Evolutionary conservation across 2,329 filamentous ascomycete species (phyloP), one percentile per base, ranked within the genome.

Genomic region (Xylariaceae sp.): DNA sequence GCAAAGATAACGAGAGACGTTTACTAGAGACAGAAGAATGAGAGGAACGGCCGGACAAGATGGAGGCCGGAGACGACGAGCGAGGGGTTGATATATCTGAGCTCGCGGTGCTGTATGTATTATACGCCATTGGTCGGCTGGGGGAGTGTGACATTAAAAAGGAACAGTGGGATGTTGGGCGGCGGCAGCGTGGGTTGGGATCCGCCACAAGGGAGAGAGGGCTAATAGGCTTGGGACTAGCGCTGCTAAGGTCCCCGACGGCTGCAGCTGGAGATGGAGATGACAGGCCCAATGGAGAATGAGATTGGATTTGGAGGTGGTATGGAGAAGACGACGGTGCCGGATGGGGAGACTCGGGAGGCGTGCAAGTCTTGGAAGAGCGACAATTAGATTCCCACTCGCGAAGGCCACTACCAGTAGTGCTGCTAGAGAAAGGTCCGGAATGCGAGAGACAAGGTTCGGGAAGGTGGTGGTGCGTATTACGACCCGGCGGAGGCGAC

Each of bases 41-140:
- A 42, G 71, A 72, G 32, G 71, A 72, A 46, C 67, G 72, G 48
- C 59, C 66, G 38, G 72, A 72, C 52, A 61, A 61, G 51, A 69
- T 62, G 47, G 71, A 72, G 43, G 69, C 71, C 36, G 74, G 72
- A 45, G 74, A 78, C 39, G 67, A 64, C 37, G 75, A 78, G 53
- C 71, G 70, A 61, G 76, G 74, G 42, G 74, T 77, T 58, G 71
- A 71, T 58, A 74, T 68, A 64, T 78, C 72, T 59, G 68, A 67
- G 55, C 64, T 69, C 54, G 66, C 64, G 54, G 67, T 67, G 52
- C 66, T 75, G 61, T 67, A 65, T 47, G 68, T 62, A 49, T 66
- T 63, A 63, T 67, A 68, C 60, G 68, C 67, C 68, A 71, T 71
- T 59, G 64, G 62, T 50, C 52, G 55, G 42, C 39, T 42, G 34